These are phyloP conservation scores for Mucor ambiguus DNA, from an alignment of 371 early-diverging fungal genomes.

Conservation along the genomic window DNA sequence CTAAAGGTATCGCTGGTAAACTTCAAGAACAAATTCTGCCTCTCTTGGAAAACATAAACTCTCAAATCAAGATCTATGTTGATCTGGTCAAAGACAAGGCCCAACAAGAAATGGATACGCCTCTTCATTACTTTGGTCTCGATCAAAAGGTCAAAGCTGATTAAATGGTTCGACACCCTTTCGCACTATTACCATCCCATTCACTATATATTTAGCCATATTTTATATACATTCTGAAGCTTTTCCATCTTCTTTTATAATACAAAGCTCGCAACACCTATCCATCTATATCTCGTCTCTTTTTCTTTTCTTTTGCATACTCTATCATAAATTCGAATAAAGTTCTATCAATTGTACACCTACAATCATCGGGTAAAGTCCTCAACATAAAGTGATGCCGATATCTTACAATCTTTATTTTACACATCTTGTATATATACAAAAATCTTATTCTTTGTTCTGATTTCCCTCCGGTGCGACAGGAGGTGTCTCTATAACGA, in stretches of 20 bases:
- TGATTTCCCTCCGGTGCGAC: not conserved
- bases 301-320: not conserved
- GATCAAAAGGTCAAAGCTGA: conserved; percentile 19
- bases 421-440: not conserved
- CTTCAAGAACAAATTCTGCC: conserved; percentile 61
- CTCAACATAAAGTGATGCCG: not conserved
- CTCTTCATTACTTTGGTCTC: conserved; percentile 30
- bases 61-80: conserved; percentile 32
- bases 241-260: not conserved
- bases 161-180: not conserved
- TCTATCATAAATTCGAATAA: not conserved
- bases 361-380: not conserved
- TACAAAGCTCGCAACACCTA: not conserved
- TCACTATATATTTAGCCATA: not conserved
- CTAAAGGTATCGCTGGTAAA: conserved; percentile 45
- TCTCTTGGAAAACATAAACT: conserved; percentile 49
- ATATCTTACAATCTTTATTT: not conserved
- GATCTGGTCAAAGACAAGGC: conserved; percentile 26
- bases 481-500: conserved; percentile 39
- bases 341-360: not conserved
- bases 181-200: not conserved
- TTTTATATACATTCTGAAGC: not conserved
- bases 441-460: not conserved
- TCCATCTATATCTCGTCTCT: not conserved
- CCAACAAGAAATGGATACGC: conserved; percentile 24